Evolutionary conservation across 371 early-diverging fungal genomes (phyloP).

Genomic region (Rhizopus delemar): DNA sequence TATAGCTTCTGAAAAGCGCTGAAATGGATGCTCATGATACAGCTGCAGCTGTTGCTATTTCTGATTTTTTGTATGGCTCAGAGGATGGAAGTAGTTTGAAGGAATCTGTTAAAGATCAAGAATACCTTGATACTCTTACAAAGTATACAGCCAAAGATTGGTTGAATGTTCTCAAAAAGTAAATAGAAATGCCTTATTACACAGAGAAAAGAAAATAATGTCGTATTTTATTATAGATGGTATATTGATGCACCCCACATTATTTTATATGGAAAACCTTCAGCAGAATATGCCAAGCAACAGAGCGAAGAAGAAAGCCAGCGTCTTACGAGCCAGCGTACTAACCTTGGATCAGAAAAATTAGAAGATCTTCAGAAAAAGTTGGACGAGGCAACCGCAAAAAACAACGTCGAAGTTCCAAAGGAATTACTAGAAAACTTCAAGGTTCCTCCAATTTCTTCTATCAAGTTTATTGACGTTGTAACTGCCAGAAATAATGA

Average conservation of each 20-base stretch:
- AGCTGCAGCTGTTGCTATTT: conserved; percentile 44
- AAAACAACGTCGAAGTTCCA: conserved; percentile 61
- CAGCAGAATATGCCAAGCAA: conserved; percentile 61
- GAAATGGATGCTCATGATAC: conserved; percentile 54
- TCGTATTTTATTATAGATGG: conserved; percentile 35
- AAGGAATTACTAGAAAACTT: conserved; percentile 60
- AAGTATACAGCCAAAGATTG: conserved; percentile 53
- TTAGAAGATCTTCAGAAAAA: conserved; percentile 52
- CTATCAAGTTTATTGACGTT: conserved; percentile 64
- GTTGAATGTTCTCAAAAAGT: conserved; percentile 57
- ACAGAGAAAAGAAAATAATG: neutral
- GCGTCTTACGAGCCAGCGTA: conserved; percentile 57
- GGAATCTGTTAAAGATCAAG: conserved; percentile 50
- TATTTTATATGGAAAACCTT: conserved; percentile 62
- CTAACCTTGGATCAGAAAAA: conserved; percentile 53
- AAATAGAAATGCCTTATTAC: conserved; percentile 9
- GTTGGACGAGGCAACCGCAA: conserved; percentile 55
- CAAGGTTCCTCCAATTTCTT: conserved; percentile 58
- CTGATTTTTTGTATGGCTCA: conserved; percentile 65
- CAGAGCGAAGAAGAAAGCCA: conserved; percentile 56
- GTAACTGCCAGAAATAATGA: conserved; percentile 57
- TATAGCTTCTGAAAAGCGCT: conserved; percentile 39
- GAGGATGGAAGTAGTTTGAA: conserved; percentile 55
- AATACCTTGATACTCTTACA: conserved; percentile 49
- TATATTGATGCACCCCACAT: conserved; percentile 57